Evolutionary conservation across 306 rosid genomes (phyloP), one percentile per base, ranked within the genome.

Genomic region (Prinsepia uniflora): DNA sequence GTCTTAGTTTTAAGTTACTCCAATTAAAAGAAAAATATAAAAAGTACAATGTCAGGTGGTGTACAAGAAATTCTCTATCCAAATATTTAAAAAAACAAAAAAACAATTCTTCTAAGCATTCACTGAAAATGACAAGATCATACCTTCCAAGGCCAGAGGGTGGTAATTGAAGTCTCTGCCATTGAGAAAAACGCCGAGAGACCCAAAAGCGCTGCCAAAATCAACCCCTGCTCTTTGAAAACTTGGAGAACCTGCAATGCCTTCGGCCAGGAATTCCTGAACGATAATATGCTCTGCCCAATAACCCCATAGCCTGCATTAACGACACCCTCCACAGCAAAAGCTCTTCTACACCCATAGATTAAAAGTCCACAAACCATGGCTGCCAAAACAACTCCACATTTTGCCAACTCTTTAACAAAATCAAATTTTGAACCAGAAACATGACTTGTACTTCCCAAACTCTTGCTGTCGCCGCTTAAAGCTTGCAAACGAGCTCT

Each of bases 141-240:
- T 84, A 95, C 99, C 96, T 95, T 95, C 99, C 99, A 95, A 75
- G 99, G 99, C 99, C 99, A 95, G 63, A 95, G 89, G 5, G 96
- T 95, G 44, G 97, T 95, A 74, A 95, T 95, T 39, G 99, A 87
- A 73, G 99, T 95, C 96, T 95, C 99, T 0, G 97, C 99, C 96
- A 95, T 75, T n/a, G 99, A 95, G 87, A 95, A 95, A 81, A 95
- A 91, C 1, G 99, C 99, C 0, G 99, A 95, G 72, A 95, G 96
- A 43, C 97, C 92, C 84, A 95, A 80, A 78, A 95, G 99, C 72
- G 85, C 24, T 1, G 89, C 96, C 84, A 95, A 74, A 42, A 95
- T 15, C 81, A 95, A 71, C 9, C 99, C 99, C 70, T 95, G 99
- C 80, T 95, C 99, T 83, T 91, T 95, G 76, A 95, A 82, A 62